phyloP scores from a whole-genome alignment of 371 early-diverging fungal species.

The Batkoa obscura region DNA sequence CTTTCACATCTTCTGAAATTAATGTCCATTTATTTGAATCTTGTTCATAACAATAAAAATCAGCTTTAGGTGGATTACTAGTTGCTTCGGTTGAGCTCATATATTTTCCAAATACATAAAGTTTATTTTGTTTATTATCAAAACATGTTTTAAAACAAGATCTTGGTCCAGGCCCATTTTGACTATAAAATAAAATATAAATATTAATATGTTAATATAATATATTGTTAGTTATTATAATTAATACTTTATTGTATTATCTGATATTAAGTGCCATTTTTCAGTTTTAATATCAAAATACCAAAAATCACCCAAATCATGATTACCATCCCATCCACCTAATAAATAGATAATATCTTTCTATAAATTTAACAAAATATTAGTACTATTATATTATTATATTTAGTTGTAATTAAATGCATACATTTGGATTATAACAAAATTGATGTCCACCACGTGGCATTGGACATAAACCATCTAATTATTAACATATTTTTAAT shows the following conservation, averaged over 20 bases:
- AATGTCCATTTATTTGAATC: slow-evolving; percentile 42
- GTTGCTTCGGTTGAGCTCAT: slow-evolving; percentile 48
- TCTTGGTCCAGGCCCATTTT: slow-evolving; percentile 73
- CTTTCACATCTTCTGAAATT: slow-evolving; percentile 52
- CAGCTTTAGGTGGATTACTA: slow-evolving; percentile 40
- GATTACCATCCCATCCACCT: slow-evolving; percentile 90
- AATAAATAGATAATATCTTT: slow-evolving; percentile 62
- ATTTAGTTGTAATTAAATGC: too few relatives aligned
- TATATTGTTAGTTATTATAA: neutral
- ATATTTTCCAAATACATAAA: slow-evolving; percentile 76
- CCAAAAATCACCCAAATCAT: slow-evolving; percentile 88
- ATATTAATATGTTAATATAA: too few relatives aligned
- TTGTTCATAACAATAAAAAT: slow-evolving; percentile 76
- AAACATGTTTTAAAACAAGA: slow-evolving; percentile 87
- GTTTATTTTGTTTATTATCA: slow-evolving; percentile 43
- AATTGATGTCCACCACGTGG: slow-evolving; percentile 92
- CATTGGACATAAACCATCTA: slow-evolving; percentile 23
- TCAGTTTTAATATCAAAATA: slow-evolving; percentile 30
- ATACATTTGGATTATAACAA: slow-evolving; percentile 57
- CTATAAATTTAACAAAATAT: neutral
- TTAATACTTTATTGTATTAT: slow-evolving; percentile 43
- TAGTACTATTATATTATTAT: too few relatives aligned
- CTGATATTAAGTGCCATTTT: slow-evolving; percentile 52
- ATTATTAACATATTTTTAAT: neutral
- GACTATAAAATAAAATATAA: slow-evolving; percentile 22